A percentile compares a stretch with the other conserved stretches of the same genome.
phyloP scores from a whole-genome alignment of 345 rosid species.

The Anacardium occidentale region DNA sequence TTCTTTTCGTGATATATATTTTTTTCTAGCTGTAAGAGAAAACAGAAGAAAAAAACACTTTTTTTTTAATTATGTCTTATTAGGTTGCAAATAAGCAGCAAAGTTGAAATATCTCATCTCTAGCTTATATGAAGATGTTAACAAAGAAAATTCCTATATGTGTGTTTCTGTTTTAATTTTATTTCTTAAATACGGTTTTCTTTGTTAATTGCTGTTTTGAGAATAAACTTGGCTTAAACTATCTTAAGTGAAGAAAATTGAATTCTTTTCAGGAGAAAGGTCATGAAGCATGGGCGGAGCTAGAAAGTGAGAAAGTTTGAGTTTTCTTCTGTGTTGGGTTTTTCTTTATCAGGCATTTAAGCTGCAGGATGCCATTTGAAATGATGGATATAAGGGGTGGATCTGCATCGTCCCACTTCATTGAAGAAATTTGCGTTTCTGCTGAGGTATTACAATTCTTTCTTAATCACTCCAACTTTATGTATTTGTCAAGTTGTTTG shows the following conservation, averaged over 20 bases:
- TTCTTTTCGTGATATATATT: constrained; percentile 25
- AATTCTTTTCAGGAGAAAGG: constrained; percentile 28
- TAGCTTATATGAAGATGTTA: not conserved
- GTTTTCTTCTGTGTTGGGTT: constrained; percentile 22
- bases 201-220: not conserved
- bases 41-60: constrained; percentile 2
- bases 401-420: constrained; percentile 43
- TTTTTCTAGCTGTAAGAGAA: constrained; percentile 1
- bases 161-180: not conserved
- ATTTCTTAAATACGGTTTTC: not conserved
- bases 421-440: constrained; percentile 41
- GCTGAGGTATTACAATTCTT: constrained; percentile 45
- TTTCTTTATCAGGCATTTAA: constrained; percentile 17
- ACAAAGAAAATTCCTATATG: not conserved
- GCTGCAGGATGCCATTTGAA: constrained; percentile 58
- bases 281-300: constrained; percentile 24
- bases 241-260: constrained; percentile 17
- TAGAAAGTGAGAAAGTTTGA: constrained; percentile 20
- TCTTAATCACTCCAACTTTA: not conserved
- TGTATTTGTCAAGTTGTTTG: constrained; percentile 1
- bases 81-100: not conserved
- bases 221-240: not conserved
- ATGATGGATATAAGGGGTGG: constrained; percentile 58
- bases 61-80: not conserved
- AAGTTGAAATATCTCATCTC: not conserved